Evolutionary conservation across 75 land plant genomes (phyloP).

Genomic region (Pinus taeda): DNA sequence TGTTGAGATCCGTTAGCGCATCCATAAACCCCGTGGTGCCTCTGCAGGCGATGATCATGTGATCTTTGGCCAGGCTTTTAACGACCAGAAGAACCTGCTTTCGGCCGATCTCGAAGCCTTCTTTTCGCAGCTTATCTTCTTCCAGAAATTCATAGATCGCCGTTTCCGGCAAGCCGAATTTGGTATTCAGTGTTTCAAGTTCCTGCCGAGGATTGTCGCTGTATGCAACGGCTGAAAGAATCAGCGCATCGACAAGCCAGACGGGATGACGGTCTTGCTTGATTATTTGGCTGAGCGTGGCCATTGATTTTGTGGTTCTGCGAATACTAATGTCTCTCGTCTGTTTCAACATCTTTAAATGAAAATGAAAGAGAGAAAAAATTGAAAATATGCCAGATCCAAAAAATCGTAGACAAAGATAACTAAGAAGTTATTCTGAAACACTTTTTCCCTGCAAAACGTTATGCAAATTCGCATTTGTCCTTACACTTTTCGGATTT

Average conservation of each 20-base stretch:
- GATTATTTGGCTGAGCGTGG: constrained; percentile 26
- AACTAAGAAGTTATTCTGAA: too few relatives aligned
- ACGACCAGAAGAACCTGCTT: constrained; percentile 43
- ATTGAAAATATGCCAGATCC: neutral
- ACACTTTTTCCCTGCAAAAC: neutral
- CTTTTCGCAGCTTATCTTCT: constrained; percentile 27
- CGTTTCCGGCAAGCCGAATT: constrained; percentile 28
- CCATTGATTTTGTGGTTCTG: constrained; percentile 15
- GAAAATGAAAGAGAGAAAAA: neutral
- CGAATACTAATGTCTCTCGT: neutral
- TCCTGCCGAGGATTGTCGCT: constrained; percentile 31
- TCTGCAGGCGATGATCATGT: constrained; percentile 34
- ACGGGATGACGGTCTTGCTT: constrained; percentile 39
- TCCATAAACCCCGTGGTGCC: constrained; percentile 37
- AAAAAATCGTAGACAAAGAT: neutral
- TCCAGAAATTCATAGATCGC: constrained; percentile 34
- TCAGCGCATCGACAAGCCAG: constrained; percentile 45
- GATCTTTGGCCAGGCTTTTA: constrained; percentile 16
- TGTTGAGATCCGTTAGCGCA: constrained; percentile 39
- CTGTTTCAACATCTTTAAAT: neutral
- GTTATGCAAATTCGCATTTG: neutral
- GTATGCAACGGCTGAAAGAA: constrained; percentile 39
- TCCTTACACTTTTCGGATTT: neutral
- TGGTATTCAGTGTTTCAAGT: constrained; percentile 17
- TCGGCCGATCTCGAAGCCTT: constrained; percentile 23